Percentiles rank a stretch among this genome's conserved stretches.
Evolutionary conservation across 768 basidiomycete species (phyloP).

Genomic region (Collybiopsis confluens): DNA sequence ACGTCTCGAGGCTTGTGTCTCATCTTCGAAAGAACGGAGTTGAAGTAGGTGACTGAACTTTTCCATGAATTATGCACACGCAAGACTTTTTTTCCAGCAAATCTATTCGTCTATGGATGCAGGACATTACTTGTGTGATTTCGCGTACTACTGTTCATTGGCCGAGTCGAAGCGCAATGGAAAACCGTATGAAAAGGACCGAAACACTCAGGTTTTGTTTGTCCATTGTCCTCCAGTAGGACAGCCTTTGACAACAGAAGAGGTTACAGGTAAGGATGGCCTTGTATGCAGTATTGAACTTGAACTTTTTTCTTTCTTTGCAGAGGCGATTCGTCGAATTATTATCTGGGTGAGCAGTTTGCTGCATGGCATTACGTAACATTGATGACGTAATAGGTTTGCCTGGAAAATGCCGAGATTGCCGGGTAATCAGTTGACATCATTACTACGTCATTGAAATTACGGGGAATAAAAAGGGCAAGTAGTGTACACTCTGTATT

Average conservation of each 20-base stretch:
- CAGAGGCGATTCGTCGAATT: slow-evolving; percentile 54
- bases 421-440: background rate
- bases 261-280: slow-evolving; percentile 44
- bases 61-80: no score
- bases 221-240: slow-evolving; percentile 65
- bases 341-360: slow-evolving; percentile 40
- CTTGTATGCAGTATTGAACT: no score
- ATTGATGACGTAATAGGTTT: slow-evolving; percentile 18
- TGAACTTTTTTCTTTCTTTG: no score
- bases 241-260: slow-evolving; percentile 58
- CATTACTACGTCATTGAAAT: background rate
- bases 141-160: slow-evolving; percentile 72
- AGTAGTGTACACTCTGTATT: background rate
- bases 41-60: slow-evolving; percentile 43
- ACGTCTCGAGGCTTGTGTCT: slow-evolving; percentile 53
- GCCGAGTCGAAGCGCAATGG: slow-evolving; percentile 58
- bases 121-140: slow-evolving; percentile 74
- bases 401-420: background rate
- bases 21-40: slow-evolving; percentile 49
- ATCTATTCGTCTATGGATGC: slow-evolving; percentile 73
- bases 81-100: slow-evolving; percentile 43
- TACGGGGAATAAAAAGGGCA: background rate
- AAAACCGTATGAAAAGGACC: slow-evolving; percentile 37
- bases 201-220: slow-evolving; percentile 54
- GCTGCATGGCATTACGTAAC: no score